Base-by-base conservation (phyloP, 768 basidiomycete genomes). In the Trametopsis cervina region DNA sequence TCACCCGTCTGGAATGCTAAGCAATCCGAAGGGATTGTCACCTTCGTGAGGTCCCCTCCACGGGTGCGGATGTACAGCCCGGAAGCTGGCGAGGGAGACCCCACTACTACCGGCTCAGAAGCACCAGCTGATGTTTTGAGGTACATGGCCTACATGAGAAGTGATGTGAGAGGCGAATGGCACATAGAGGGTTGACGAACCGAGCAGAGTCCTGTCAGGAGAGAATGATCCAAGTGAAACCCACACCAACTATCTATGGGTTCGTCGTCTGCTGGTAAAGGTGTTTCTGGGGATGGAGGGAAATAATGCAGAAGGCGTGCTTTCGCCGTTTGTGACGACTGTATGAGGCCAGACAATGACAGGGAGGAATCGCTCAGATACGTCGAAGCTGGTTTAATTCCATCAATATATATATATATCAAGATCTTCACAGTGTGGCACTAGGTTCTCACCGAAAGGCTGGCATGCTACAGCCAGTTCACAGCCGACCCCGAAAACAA, bases 1-100 rank as follows among this genome's bases (percentile, higher is more conserved):
- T 99, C 93, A 4, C 96, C 96, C 0, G 93, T 98, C 64, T 99
- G 96, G 66, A 99, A 97, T 2, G 94, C 95, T 44, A 95, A 68
- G 59, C 85, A 89, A 60, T 89, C 79, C 15, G 68, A 59, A 3
- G 96, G 95, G 53, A 99, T 96, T 1, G 80, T 74, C 15, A 95
- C 90, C 63, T 90, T 93, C 12, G 79, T 81, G 22, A 94, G 63
- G 20, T 80, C 69, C 2, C 87, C 84, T 2, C 84, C 83, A 26
- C 94, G 80, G 18, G 88, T 91, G 40, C 82, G 82, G 57, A 99
- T 96, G 67, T 93, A 96, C 13, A 99, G 74, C 0, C 96, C 96
- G 2, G 93, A 89, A 2, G 75, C 66, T 0, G 83, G 69, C 0
- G 85, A 85, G 5, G 93, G 92, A 2, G 85, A 70, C 4, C 78